Conservation (phyloP, 306 rosid genomes). For the Quercus berberidifolia region DNA sequence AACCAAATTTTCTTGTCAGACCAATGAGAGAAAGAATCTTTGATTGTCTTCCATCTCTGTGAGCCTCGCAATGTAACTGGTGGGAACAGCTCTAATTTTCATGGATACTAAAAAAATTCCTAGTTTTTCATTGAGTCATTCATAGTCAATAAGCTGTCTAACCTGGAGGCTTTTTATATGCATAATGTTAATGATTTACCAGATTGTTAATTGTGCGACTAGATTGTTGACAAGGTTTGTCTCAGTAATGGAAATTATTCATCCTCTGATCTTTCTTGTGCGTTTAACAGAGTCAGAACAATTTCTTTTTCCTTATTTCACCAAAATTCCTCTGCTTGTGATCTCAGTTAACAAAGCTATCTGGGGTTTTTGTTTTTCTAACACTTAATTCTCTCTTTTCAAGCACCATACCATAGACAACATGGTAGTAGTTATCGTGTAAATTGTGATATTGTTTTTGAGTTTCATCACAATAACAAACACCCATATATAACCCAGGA, state of each 20-base stretch:
- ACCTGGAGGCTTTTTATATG: background rate
- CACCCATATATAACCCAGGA: background rate
- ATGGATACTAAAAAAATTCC: background rate
- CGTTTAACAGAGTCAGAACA: background rate
- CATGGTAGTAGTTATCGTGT: background rate
- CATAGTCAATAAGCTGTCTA: background rate
- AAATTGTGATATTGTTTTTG: background rate
- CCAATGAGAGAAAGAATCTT: conserved; percentile 2
- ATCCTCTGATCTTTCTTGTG: background rate
- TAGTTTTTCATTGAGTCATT: background rate
- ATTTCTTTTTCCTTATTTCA: background rate
- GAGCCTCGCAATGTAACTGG: background rate
- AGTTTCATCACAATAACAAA: background rate
- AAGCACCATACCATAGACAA: background rate
- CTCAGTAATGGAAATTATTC: background rate
- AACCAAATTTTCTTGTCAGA: background rate
- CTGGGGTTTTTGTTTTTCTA: background rate
- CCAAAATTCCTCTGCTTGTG: background rate
- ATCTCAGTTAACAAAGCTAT: background rate
- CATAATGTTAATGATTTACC: background rate
- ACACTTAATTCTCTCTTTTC: background rate
- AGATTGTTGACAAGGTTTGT: background rate
- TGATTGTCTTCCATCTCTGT: background rate
- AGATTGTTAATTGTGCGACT: background rate
- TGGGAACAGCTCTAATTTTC: background rate